A percentile compares a stretch with the other conserved stretches of the same genome.
phyloP scores from a whole-genome alignment of 352 stramenopile genomes.

The Pythium pectinolyticum region DNA sequence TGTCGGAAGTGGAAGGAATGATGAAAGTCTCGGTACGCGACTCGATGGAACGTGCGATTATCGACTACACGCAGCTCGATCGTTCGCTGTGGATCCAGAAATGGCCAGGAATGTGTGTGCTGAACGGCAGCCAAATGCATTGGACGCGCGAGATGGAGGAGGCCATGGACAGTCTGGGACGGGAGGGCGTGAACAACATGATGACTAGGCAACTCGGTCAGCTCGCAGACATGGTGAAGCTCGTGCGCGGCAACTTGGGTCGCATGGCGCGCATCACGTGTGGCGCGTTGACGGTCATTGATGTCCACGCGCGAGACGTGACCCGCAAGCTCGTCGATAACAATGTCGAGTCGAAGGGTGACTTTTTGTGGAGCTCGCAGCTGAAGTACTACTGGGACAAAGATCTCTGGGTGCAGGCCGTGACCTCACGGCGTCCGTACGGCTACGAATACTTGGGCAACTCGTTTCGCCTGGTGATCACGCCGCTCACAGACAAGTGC shows the following conservation, averaged over 20 bases:
- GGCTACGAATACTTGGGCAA: slow-evolving; percentile 98
- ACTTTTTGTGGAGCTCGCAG: slow-evolving; percentile 88
- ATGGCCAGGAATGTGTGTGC: slow-evolving; percentile 88
- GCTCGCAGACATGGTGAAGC: slow-evolving; percentile 92
- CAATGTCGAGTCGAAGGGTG: slow-evolving; percentile 85
- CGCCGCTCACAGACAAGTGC: slow-evolving; percentile 95
- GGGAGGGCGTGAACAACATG: slow-evolving; percentile 78
- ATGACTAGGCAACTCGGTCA: slow-evolving; percentile 85
- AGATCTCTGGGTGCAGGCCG: slow-evolving; percentile 88
- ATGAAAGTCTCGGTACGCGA: slow-evolving; percentile 91
- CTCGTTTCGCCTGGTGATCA: slow-evolving; percentile 95
- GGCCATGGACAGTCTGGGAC: slow-evolving; percentile 72
- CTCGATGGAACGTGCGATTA: slow-evolving; percentile 84
- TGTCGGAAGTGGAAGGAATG: slow-evolving; percentile 93
- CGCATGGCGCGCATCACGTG: slow-evolving; percentile 87
- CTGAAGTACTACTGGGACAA: slow-evolving; percentile 94
- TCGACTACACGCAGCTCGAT: slow-evolving; percentile 86
- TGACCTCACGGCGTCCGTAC: slow-evolving; percentile 90
- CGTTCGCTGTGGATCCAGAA: slow-evolving; percentile 92
- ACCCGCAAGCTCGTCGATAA: slow-evolving; percentile 90
- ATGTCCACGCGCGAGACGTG: slow-evolving; percentile 95
- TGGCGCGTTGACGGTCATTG: slow-evolving; percentile 92
- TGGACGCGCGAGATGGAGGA: slow-evolving; percentile 92
- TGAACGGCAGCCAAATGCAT: slow-evolving; percentile 93
- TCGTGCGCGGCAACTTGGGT: slow-evolving; percentile 90